These are phyloP conservation scores for Tuctoria greenei DNA, from an alignment of 176 grass and related monocot species.

Conservation along the genomic window DNA sequence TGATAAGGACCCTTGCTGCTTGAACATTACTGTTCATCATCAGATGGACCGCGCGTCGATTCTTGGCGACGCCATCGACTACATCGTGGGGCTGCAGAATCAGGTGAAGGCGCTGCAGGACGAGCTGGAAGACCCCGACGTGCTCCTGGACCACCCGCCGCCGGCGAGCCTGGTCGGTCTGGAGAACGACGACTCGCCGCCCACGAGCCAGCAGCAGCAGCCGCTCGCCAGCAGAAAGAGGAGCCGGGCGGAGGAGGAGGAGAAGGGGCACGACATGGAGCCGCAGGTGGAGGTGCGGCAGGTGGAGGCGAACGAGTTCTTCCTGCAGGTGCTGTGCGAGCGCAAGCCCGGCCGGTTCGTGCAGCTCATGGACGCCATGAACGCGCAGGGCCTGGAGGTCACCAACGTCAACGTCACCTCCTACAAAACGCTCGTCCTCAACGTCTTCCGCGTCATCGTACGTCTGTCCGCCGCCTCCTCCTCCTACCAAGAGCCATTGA, in stretches of 20 bases:
- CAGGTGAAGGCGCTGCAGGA: slow-evolving; percentile 86
- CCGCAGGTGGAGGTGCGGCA: slow-evolving; percentile 88
- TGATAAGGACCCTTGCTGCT: too few relatives aligned
- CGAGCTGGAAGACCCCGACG: slow-evolving; percentile 77
- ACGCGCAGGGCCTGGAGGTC: slow-evolving; percentile 61
- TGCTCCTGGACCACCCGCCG: slow-evolving; percentile 44
- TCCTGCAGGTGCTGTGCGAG: slow-evolving; percentile 81
- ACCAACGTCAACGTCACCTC: slow-evolving; percentile 79
- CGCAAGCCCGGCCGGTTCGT: slow-evolving; percentile 61
- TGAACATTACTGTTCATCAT: too few relatives aligned
- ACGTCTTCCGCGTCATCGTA: slow-evolving; percentile 79
- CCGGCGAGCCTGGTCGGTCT: slow-evolving; percentile 47
- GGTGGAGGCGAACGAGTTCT: slow-evolving; percentile 79
- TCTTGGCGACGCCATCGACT: slow-evolving; percentile 88
- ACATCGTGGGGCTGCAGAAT: slow-evolving; percentile 79
- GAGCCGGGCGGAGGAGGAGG: slow-evolving; percentile 10
- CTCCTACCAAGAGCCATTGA: not conserved
- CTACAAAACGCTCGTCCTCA: slow-evolving; percentile 67
- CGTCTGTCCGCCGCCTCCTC: not conserved
- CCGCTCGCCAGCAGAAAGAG: slow-evolving; percentile 28
- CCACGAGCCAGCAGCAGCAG: slow-evolving; percentile 8
- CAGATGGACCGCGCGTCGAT: slow-evolving; percentile 96
- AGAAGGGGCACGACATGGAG: slow-evolving; percentile 51
- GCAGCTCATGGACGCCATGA: slow-evolving; percentile 72
- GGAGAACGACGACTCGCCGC: slow-evolving; percentile 44